Evolutionary conservation across 1,139 yeast genomes (phyloP), one percentile per base, ranked within the genome.

Genomic region (Meyerozyma sp.): DNA sequence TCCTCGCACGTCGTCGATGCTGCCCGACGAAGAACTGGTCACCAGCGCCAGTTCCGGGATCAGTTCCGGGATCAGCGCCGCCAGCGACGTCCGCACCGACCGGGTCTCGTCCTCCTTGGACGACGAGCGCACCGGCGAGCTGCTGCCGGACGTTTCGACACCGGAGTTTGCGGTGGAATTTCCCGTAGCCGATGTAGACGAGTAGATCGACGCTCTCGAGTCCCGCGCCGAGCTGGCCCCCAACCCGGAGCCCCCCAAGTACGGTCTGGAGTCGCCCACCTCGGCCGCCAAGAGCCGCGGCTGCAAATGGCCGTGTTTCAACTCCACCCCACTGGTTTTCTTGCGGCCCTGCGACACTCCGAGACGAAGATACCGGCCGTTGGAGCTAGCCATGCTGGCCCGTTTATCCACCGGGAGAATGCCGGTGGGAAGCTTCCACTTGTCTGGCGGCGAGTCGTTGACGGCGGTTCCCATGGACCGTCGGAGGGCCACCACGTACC

Each of bases 241-340:
- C 10, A n/a, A 13, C n/a, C 5, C 10, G 21, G 34, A 30, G 2
- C 20, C 20, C 4, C 34, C 16, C 34, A 30, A 34, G 9, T 34
- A 34, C 2, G 25, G 25, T 4, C 26, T 10, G 11, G 37, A 79
- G 46, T 84, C 90, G 49, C 83, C 93, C 27, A 85, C 82, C 60
- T 86, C 95, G 11, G 85, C 80, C 1, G 93, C 93, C 47, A 86
- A 67, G 59, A 85, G 70, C 45, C 90, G 73, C n/a, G 87, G 88
- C 43, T 81, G 78, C 51, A 84, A 70, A 56, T 81, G 88, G 4
- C 91, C 87, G 58, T 85, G 93, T 49, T 84, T 81, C 55, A 84
- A 74, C 49, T 83, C 90, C 48, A 81, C 79, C 5, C 80, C 80
- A 42, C 77, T 70, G 9, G 65, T 58, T 53, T 61, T 67, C 55